Percentiles rank a stretch among this genome's conserved stretches.
These are phyloP conservation scores for Borealophlyctis nickersoniae DNA, from an alignment of 192 early-diverging fungal species.

Conservation along the genomic window DNA sequence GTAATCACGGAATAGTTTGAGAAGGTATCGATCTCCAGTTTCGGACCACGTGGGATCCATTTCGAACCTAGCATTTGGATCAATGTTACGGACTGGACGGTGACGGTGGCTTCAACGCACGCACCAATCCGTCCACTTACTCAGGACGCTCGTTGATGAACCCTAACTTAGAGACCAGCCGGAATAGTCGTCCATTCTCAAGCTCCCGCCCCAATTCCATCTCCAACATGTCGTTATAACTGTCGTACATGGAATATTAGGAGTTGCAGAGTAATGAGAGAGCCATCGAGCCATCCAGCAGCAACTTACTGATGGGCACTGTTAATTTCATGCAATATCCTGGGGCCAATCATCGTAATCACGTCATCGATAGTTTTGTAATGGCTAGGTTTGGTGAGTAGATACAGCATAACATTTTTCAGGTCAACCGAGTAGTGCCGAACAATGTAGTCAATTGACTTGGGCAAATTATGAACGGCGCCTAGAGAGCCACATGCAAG, in stretches of 20 bases:
- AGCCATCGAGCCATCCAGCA: no score
- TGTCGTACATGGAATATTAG: slow-evolving; percentile 14
- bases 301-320: slow-evolving; percentile 58
- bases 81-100: no score
- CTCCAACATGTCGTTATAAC: slow-evolving; percentile 78
- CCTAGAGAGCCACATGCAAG: slow-evolving; percentile 72
- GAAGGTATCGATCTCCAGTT: slow-evolving; percentile 95
- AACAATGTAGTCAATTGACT: slow-evolving; percentile 75
- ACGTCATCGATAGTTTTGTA: slow-evolving; percentile 79
- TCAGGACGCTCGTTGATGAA: slow-evolving; percentile 91
- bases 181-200: slow-evolving; percentile 86
- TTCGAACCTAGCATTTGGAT: slow-evolving; percentile 76
- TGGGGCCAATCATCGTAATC: slow-evolving; percentile 70
- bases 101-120: background rate
- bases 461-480: slow-evolving; percentile 66
- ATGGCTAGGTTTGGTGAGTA: slow-evolving; percentile 70
- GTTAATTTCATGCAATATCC: slow-evolving; percentile 76
- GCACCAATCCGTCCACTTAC: slow-evolving; percentile 40
- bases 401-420: slow-evolving; percentile 76
- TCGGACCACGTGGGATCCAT: slow-evolving; percentile 94
- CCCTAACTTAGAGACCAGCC: slow-evolving; percentile 85
- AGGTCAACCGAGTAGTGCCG: slow-evolving; percentile 75
- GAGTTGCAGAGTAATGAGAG: no score
- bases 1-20: slow-evolving; percentile 97
- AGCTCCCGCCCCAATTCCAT: slow-evolving; percentile 77